A percentile compares a stretch with the other conserved stretches of the same genome.
Conservation (phyloP, 1,284 basidiomycete genomes). For the Trichosporon coremiiforme region DNA sequence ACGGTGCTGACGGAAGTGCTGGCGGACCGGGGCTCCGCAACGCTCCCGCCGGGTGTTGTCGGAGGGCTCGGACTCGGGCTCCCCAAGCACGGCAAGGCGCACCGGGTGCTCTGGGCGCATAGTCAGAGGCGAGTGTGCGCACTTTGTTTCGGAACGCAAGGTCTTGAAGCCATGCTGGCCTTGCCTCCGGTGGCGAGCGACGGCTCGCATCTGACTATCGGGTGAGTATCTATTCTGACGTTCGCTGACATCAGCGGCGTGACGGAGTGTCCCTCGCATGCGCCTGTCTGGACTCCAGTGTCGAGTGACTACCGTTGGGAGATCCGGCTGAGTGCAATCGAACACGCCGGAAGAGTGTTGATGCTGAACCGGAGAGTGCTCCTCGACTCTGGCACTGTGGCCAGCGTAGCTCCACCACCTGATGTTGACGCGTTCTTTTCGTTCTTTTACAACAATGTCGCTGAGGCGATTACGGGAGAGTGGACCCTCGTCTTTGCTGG, state of each 20-base stretch:
- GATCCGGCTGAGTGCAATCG: background rate
- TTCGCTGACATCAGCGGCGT: background rate
- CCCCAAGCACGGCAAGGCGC: background rate
- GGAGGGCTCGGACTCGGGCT: constrained; percentile 10
- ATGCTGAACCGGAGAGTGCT: background rate
- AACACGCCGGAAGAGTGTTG: background rate
- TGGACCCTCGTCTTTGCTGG: constrained; percentile 15
- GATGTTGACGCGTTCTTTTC: background rate
- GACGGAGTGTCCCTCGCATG: background rate
- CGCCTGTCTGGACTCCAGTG: background rate
- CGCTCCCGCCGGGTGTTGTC: background rate
- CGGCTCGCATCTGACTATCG: constrained; percentile 9
- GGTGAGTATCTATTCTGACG: background rate
- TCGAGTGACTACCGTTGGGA: constrained; percentile 5
- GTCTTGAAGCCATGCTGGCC: background rate
- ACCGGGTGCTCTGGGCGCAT: constrained; percentile 9
- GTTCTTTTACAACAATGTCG: background rate
- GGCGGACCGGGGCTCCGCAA: constrained; percentile 10
- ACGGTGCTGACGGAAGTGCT: constrained; percentile 1
- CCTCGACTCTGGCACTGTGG: background rate
- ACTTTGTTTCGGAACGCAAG: background rate
- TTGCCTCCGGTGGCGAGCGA: background rate
- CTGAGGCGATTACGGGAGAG: background rate
- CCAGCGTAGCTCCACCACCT: background rate
- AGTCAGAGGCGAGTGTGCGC: background rate